A percentile compares a stretch with the other conserved stretches of the same genome.
phyloP scores from a whole-genome alignment of 1,284 basidiomycete genomes.

The Mycosarcoma mackinlayi region DNA sequence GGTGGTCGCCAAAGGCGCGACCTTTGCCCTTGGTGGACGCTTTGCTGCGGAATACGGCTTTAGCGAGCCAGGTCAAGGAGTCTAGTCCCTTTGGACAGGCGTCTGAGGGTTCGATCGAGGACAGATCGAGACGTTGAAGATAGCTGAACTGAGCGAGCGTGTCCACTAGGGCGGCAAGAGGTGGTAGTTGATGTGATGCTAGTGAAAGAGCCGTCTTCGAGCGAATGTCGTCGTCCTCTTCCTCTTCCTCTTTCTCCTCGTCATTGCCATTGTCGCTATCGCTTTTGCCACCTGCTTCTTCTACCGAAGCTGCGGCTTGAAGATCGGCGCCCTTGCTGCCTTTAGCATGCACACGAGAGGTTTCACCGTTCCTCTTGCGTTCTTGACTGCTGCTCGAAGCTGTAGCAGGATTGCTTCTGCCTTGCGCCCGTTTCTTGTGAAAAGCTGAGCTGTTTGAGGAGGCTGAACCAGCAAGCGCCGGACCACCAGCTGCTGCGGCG shows the following conservation, averaged over 20 bases:
- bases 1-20: constrained; percentile 33
- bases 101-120: constrained; percentile 50
- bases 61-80: constrained; percentile 51
- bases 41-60: constrained; percentile 49
- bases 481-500: constrained; percentile 18
- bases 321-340: background rate
- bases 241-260: constrained; percentile 5
- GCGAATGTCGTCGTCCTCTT: constrained; percentile 17
- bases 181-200: constrained; percentile 53
- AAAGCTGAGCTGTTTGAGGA: constrained; percentile 36
- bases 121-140: constrained; percentile 59
- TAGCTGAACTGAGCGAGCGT: constrained; percentile 57
- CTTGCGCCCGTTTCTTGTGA: constrained; percentile 38
- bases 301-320: background rate
- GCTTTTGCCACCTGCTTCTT: background rate
- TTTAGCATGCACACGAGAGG: background rate
- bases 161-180: constrained; percentile 39
- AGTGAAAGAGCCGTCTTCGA: constrained; percentile 51
- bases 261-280: background rate
- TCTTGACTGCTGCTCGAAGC: constrained; percentile 15
- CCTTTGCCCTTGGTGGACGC: constrained; percentile 25
- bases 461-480: constrained; percentile 1
- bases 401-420: constrained; percentile 1
- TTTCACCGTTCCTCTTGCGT: background rate
- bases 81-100: constrained; percentile 44